phyloP scores from a whole-genome alignment of 306 rosid genomes.

The Crataegus laevigata region DNA sequence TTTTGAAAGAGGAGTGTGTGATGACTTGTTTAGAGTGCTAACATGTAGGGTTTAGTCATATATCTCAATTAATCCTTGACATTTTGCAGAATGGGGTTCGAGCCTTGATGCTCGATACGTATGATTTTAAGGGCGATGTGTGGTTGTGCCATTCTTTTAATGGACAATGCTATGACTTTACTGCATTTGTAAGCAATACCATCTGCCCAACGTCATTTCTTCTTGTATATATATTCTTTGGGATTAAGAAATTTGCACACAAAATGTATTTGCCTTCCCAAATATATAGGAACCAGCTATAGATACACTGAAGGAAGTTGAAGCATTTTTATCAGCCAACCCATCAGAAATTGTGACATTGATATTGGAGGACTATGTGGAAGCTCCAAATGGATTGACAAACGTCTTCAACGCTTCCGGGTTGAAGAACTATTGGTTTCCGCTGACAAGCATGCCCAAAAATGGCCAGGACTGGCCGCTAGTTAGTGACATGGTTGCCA shows the following conservation, averaged over 20 bases:
- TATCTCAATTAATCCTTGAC: not conserved
- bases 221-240: not conserved
- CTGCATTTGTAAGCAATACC: conserved; percentile 73
- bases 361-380: conserved; percentile 86
- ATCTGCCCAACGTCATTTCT: not conserved
- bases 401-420: conserved; percentile 60
- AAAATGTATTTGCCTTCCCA: not conserved
- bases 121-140: conserved; percentile 66
- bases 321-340: conserved; percentile 61
- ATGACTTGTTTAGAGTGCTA: not conserved
- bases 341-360: conserved; percentile 72
- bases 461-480: conserved; percentile 75
- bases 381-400: conserved; percentile 67
- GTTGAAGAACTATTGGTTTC: conserved; percentile 79
- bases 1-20: too few species aligned
- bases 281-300: conserved; percentile 56
- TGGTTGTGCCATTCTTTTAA: conserved; percentile 89
- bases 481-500: conserved; percentile 69
- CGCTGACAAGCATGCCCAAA: conserved; percentile 63
- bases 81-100: conserved; percentile 68
- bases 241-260: not conserved
- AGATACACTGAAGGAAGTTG: conserved; percentile 61
- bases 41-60: not conserved
- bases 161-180: conserved; percentile 54
- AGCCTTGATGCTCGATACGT: conserved; percentile 72